These are phyloP conservation scores for Lyophyllum atratum DNA, from an alignment of 768 basidiomycete species.

Conservation along the genomic window DNA sequence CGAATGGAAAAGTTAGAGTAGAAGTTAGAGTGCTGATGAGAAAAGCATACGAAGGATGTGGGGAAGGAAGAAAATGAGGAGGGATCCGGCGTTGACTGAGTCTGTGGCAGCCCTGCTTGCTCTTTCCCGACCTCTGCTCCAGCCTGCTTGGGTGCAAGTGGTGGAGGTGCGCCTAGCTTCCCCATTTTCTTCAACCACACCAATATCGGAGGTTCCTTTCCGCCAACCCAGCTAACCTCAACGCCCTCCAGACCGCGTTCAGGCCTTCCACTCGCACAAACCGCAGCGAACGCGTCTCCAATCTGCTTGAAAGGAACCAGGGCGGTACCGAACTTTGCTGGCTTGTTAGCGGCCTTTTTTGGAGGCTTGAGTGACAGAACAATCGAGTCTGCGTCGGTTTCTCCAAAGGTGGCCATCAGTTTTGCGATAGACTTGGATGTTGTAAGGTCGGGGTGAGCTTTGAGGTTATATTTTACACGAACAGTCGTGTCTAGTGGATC, in stretches of 20 bases:
- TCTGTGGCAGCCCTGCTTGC: slow-evolving; percentile 30
- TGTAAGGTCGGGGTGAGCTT: slow-evolving; percentile 58
- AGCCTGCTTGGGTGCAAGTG: neutral
- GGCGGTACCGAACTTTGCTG: slow-evolving; percentile 69
- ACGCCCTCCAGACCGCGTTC: slow-evolving; percentile 59
- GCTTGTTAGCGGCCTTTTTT: slow-evolving; percentile 55
- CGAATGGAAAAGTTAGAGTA: slow-evolving; percentile 10
- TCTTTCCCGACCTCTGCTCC: slow-evolving; percentile 2
- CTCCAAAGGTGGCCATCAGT: slow-evolving; percentile 63
- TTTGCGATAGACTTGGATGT: slow-evolving; percentile 47
- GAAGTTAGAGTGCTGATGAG: neutral
- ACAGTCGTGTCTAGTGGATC: slow-evolving; percentile 76
- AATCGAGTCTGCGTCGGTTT: slow-evolving; percentile 62
- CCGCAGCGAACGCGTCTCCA: slow-evolving; percentile 74
- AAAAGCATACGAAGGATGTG: slow-evolving; percentile 48
- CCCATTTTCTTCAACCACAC: slow-evolving; percentile 75
- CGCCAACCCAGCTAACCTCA: slow-evolving; percentile 74
- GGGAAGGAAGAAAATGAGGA: slow-evolving; percentile 66
- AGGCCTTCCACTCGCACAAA: slow-evolving; percentile 56
- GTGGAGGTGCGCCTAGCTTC: slow-evolving; percentile 44
- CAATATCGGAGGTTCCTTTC: slow-evolving; percentile 72
- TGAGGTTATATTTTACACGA: slow-evolving; percentile 66
- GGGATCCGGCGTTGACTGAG: slow-evolving; percentile 26
- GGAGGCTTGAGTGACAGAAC: slow-evolving; percentile 67
- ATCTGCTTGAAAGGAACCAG: slow-evolving; percentile 78